Conservation (phyloP, 495 filamentous ascomycete genomes). For the Penicillium odoratum region DNA sequence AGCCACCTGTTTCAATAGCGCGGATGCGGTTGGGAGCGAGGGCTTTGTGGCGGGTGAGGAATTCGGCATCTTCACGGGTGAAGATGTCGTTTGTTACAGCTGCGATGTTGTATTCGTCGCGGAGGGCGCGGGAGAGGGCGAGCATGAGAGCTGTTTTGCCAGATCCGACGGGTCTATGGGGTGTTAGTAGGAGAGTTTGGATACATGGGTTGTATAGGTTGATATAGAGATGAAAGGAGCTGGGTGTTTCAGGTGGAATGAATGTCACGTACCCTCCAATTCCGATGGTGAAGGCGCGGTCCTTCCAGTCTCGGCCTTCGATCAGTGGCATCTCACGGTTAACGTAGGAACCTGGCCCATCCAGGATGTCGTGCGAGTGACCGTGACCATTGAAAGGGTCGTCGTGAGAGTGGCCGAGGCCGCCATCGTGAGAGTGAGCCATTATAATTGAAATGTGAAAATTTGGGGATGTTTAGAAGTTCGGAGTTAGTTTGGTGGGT, state of each 20-base stretch:
- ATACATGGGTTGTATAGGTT: neutral
- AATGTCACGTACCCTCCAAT: constrained; percentile 80
- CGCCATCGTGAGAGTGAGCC: constrained; percentile 51
- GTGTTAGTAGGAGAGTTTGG: constrained; percentile 2
- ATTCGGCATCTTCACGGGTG: constrained; percentile 96
- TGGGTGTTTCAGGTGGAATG: neutral
- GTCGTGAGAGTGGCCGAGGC: constrained; percentile 59
- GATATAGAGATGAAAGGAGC: neutral
- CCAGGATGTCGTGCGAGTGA: constrained; percentile 93
- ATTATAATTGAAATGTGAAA: constrained; percentile 18
- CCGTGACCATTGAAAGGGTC: constrained; percentile 78
- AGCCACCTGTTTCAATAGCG: constrained; percentile 97
- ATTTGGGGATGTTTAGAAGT: neutral
- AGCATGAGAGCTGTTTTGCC: constrained; percentile 98
- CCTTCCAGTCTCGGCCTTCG: constrained; percentile 83
- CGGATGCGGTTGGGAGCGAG: constrained; percentile 80
- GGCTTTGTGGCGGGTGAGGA: constrained; percentile 82
- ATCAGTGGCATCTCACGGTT: constrained; percentile 92
- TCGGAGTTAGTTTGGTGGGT: neutral
- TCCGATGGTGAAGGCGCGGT: constrained; percentile 90
- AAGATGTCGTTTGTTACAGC: constrained; percentile 99
- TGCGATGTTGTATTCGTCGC: constrained; percentile 77
- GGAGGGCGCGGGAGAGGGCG: constrained; percentile 76
- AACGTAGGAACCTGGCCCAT: constrained; percentile 86
- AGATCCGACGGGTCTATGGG: constrained; percentile 82